A percentile compares a stretch with the other conserved stretches of the same genome.
phyloP scores from a whole-genome alignment of 1,284 basidiomycete species.

The Schizophyllum amplum region DNA sequence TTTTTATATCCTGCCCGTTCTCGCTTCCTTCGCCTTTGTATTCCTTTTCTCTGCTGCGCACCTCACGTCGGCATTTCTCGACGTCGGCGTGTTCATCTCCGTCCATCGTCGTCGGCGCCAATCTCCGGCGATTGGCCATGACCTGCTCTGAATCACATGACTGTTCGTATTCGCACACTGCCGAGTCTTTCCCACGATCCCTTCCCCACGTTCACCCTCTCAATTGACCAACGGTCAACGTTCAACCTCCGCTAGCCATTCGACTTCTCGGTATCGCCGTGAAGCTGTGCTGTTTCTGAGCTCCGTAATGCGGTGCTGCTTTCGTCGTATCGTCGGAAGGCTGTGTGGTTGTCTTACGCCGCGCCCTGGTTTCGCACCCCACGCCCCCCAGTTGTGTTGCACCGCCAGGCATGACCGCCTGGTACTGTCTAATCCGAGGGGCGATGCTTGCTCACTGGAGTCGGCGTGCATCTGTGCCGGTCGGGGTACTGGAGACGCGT shows the following conservation, averaged over 20 bases:
- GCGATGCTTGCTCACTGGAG: no score
- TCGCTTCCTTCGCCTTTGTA: slow-evolving; percentile 11
- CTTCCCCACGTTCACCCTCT: no score
- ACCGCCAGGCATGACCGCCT: neutral
- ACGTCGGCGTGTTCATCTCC: no score
- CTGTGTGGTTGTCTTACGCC: neutral
- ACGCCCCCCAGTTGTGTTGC: neutral
- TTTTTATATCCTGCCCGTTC: slow-evolving; percentile 11
- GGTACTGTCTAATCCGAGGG: neutral
- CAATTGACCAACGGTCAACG: neutral
- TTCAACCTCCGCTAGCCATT: neutral
- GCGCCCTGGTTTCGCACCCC: no score
- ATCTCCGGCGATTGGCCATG: no score
- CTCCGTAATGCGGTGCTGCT: neutral
- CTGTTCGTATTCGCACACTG: no score
- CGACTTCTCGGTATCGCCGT: neutral
- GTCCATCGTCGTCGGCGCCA: no score
- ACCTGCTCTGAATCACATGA: no score
- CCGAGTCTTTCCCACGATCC: no score
- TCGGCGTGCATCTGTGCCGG: no score
- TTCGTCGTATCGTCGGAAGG: neutral
- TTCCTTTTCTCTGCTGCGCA: slow-evolving; percentile 5
- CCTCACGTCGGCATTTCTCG: no score
- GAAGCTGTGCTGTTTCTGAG: neutral
- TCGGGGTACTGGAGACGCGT: no score